A percentile compares a stretch with the other conserved stretches of the same genome.
Conservation (phyloP, 768 basidiomycete genomes). For the Boletus barrowsii region DNA sequence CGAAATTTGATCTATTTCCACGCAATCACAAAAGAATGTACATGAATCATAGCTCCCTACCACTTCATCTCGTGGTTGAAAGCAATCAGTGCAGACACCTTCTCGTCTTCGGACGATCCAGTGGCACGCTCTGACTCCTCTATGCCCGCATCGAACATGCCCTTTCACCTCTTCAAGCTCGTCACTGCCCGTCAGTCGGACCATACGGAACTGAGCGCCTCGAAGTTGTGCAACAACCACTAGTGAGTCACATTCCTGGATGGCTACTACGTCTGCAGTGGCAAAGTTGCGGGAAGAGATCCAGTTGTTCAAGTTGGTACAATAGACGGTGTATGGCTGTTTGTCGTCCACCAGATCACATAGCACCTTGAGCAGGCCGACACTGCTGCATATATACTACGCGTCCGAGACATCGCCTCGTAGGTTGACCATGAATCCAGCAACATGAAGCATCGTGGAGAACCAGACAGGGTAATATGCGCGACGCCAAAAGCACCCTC, state of each 20-base stretch:
- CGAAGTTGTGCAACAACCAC: constrained; percentile 54
- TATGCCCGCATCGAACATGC: too few species aligned
- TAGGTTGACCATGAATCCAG: constrained; percentile 68
- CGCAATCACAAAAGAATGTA: too few species aligned
- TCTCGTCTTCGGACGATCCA: too few species aligned
- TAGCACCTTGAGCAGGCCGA: constrained; percentile 48
- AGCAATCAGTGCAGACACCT: too few species aligned
- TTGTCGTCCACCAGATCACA: constrained; percentile 40
- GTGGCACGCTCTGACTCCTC: too few species aligned
- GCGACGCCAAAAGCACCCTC: constrained; percentile 53
- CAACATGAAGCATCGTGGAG: constrained; percentile 59
- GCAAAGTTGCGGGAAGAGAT: constrained; percentile 43
- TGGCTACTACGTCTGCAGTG: constrained; percentile 49
- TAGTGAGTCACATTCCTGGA: constrained; percentile 36
- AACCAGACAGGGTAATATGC: constrained; percentile 40
- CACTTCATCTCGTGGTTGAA: too few species aligned
- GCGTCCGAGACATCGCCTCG: constrained; percentile 48
- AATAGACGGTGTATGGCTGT: constrained; percentile 49
- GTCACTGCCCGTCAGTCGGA: constrained; percentile 47
- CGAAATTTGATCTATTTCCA: too few species aligned
- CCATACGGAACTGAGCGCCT: constrained; percentile 56
- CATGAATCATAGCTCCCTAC: too few species aligned
- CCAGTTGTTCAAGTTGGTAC: constrained; percentile 43
- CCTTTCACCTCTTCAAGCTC: too few species aligned
- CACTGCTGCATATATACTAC: constrained; percentile 61